Conservation (phyloP, 768 basidiomycete species). For the Termitomyces sp. region DNA sequence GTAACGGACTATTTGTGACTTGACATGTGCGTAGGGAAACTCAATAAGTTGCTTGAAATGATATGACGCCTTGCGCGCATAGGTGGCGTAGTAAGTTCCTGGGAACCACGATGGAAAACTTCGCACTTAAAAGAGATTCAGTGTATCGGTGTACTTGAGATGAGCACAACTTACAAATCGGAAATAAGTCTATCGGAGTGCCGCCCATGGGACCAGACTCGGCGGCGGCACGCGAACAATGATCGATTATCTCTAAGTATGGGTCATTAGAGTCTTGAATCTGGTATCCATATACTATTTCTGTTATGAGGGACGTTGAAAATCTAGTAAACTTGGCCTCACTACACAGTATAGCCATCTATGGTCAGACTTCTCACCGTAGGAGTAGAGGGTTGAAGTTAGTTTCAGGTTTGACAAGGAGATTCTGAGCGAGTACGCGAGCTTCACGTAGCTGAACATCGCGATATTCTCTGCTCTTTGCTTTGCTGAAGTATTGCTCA, state of each 20-base stretch:
- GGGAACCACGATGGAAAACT: constrained; percentile 14
- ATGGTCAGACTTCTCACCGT: background rate
- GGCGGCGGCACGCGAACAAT: constrained; percentile 5
- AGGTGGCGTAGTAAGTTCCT: background rate
- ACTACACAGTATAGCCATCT: background rate
- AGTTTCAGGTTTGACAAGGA: constrained; percentile 20
- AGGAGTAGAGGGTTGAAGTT: constrained; percentile 1
- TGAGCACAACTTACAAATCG: constrained; percentile 14
- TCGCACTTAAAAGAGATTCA: constrained; percentile 4
- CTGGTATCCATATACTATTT: constrained; percentile 20
- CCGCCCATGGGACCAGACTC: constrained; percentile 16
- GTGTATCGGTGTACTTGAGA: background rate
- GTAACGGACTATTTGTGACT: background rate
- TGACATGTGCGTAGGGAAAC: background rate
- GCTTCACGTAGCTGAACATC: constrained; percentile 27
- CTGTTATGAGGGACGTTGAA: constrained; percentile 18
- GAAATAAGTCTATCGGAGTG: constrained; percentile 22
- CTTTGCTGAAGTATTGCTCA: constrained; percentile 16
- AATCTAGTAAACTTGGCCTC: constrained; percentile 11
- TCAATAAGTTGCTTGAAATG: background rate
- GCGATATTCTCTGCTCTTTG: constrained; percentile 19
- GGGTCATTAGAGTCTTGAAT: constrained; percentile 19
- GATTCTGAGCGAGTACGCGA: constrained; percentile 23
- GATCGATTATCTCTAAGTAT: constrained; percentile 15
- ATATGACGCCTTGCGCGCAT: background rate